Evolutionary conservation across 208 protist genomes (phyloP).

Genomic region (Porcisia deanei): DNA sequence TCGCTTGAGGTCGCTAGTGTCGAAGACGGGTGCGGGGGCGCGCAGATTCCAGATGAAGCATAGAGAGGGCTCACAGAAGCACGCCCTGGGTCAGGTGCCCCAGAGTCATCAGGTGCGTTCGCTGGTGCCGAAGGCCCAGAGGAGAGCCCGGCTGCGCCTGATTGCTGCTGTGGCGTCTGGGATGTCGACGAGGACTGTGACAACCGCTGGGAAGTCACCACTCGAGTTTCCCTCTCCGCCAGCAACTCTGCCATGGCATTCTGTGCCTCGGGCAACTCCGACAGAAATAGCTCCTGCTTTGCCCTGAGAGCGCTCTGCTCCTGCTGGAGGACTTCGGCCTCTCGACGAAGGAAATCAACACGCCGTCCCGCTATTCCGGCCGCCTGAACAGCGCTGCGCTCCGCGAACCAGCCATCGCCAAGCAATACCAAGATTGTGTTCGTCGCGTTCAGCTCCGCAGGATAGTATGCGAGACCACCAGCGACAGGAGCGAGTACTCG

Average conservation of each 20-base stretch:
- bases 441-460: conserved; percentile 70
- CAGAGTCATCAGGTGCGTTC: neutral
- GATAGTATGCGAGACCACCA: conserved; percentile 80
- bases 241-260: conserved; percentile 49
- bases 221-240: conserved; percentile 28
- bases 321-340: conserved; percentile 58
- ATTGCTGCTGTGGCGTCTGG: neutral
- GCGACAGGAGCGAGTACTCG: conserved; percentile 80
- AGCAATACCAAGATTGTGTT: conserved; percentile 89
- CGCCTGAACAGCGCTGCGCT: conserved; percentile 84
- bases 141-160: neutral
- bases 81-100: neutral
- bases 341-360: conserved; percentile 69
- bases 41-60: neutral
- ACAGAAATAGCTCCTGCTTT: conserved; percentile 61
- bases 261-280: conserved; percentile 67
- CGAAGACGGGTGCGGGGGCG: neutral
- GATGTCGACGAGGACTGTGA: neutral
- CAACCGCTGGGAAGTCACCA: conserved; percentile 10
- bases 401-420: conserved; percentile 87
- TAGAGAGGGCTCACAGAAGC: neutral
- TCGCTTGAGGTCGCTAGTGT: neutral
- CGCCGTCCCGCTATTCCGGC: conserved; percentile 65
- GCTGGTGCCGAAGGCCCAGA: neutral
- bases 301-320: conserved; percentile 54